phyloP scores from a whole-genome alignment of 805 yeast genomes.

The Kluyveromyces wickerhamii region DNA sequence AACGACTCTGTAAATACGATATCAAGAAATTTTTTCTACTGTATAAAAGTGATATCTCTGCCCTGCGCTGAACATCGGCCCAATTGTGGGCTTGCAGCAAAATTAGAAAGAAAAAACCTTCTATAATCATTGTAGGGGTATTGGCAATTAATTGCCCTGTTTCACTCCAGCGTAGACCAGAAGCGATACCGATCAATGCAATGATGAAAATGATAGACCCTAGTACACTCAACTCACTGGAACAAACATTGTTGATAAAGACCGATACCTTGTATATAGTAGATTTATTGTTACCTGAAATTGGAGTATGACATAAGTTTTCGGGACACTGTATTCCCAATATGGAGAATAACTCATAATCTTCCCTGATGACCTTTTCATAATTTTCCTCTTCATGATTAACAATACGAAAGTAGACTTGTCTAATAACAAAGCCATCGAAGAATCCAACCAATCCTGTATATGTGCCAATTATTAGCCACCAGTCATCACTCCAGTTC shows the following conservation, averaged over 20 bases:
- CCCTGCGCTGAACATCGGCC: constrained; percentile 24
- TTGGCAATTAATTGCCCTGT: constrained; percentile 36
- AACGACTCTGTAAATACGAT: background rate
- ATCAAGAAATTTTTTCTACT: constrained; percentile 17
- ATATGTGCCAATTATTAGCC: constrained; percentile 41
- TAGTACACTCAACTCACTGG: constrained; percentile 29
- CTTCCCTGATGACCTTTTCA: constrained; percentile 25
- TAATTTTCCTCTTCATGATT: constrained; percentile 23
- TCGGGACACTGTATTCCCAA: constrained; percentile 23
- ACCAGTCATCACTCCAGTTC: constrained; percentile 35
- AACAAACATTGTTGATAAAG: constrained; percentile 27
- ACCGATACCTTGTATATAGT: constrained; percentile 17
- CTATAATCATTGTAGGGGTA: constrained; percentile 39
- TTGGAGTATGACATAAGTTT: constrained; percentile 10
- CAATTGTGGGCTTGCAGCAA: constrained; percentile 34
- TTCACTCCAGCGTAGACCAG: constrained; percentile 31
- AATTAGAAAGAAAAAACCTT: constrained; percentile 34
- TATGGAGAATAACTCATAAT: constrained; percentile 24
- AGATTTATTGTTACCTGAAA: constrained; percentile 10
- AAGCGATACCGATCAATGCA: constrained; percentile 28
- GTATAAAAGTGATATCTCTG: constrained; percentile 18
- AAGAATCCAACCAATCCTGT: constrained; percentile 38
- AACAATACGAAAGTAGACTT: constrained; percentile 29
- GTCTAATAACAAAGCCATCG: constrained; percentile 37
- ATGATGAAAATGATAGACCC: constrained; percentile 25